Evolutionary conservation across 116 monocot species (phyloP), one percentile per base, ranked within the genome.

Genomic region (Thalassia testudinum): DNA sequence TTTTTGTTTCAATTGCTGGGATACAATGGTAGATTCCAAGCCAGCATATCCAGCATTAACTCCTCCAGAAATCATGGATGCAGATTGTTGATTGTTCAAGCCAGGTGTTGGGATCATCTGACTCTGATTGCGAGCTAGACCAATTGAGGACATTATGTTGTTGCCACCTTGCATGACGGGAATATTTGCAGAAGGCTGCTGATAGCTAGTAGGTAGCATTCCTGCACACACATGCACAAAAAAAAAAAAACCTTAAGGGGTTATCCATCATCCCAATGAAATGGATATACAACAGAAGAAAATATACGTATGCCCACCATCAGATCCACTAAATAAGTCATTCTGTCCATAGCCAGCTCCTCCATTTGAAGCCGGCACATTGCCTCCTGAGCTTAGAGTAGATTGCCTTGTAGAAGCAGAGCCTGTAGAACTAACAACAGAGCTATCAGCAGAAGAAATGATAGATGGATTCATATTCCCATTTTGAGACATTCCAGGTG

Each of bases 21-120:
- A 49, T 23, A 70, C 60, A 26, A 57, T 49, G 52, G 59, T 52
- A 26, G 81, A 52, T 12, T 83, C 85, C 38, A 68, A 49, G 34
- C 52, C 62, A 42, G 76, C 70, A 53, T 70, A 65, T 47, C 76
- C 73, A 68, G 37, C 63, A 68, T 58, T 77, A 27, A 63, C 65
- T 43, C 47, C 57, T 47, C 59, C 72, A 47, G 80, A 62, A 56
- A 66, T 69, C 48, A 68, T 48, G 17, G 79, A 6, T 38, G 70
- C 53, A 24, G 65, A 53, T 54, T 77, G 68, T 49, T 29, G 43
- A 77, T 72, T 84, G 61, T 70, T 84, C 16, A 91, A 73, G 37
- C 90, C 85, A 59, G 90, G 90, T 21, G 90, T 84, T 30, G 90
- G 90, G 7, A 91, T 86, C 92, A 92, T 92, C 51, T 85, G 85